Base-by-base conservation (phyloP, 257 asterid species). In the Lantana camara region DNA sequence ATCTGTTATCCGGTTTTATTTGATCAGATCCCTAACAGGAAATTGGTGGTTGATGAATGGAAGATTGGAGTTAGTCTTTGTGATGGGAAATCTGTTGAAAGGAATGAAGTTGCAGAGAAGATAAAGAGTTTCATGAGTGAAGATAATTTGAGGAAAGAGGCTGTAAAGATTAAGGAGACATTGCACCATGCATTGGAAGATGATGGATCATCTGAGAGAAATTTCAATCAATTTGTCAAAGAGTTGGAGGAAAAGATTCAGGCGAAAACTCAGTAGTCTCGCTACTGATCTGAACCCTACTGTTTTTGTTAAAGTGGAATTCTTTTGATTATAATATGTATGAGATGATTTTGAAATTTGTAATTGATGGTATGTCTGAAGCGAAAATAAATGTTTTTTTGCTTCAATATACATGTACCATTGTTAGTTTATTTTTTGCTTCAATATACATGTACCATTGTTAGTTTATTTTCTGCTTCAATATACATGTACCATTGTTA, bases 231-330 rank as follows among this genome's bases (percentile, higher is more conserved):
- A 10, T 69, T 75, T 46, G 13, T 75, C 20, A 13, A 46, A 42
- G 77, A 75, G 54, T 60, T 75, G 70, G 57, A 55, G 63, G 67
- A 44, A 0, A 74, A 57, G 35, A 5, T 82, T 42, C 77, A 68
- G 54, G 73, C 65, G 46, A 67, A 56, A 9, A 56, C 68, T 64
- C 54, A 4, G 0, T n/a, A n/a, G n/a, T n/a, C n/a, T n/a, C n/a
- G n/a, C n/a, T n/a, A n/a, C n/a, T n/a, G n/a, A n/a, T n/a, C n/a
- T n/a, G n/a, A n/a, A n/a, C n/a, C n/a, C n/a, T n/a, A n/a, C n/a
- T n/a, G n/a, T n/a, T n/a, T n/a, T n/a, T n/a, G n/a, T n/a, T n/a
- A n/a, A n/a, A n/a, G n/a, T n/a, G n/a, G n/a, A n/a, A n/a, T n/a
- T n/a, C n/a, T n/a, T n/a, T n/a, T n/a, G n/a, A n/a, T n/a, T n/a